phyloP scores from a whole-genome alignment of 1,284 basidiomycete genomes.

The Phellinidium pouzarii region DNA sequence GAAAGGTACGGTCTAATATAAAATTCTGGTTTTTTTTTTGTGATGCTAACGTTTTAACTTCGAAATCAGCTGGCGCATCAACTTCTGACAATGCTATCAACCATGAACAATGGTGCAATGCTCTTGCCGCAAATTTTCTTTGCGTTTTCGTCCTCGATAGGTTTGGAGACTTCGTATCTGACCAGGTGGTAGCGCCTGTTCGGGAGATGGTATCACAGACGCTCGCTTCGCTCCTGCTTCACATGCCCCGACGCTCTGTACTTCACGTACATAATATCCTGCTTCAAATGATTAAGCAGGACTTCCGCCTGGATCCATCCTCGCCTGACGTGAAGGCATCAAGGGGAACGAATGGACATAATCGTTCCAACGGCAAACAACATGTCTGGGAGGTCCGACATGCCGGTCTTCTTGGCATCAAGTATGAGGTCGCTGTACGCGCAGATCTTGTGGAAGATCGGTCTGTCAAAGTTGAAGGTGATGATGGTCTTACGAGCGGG shows the following conservation, averaged over 20 bases:
- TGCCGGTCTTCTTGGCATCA: slow-evolving; percentile 92
- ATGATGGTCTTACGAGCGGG: slow-evolving; percentile 28
- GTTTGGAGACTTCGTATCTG: slow-evolving; percentile 96
- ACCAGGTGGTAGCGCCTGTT: slow-evolving; percentile 93
- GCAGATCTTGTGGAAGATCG: slow-evolving; percentile 65
- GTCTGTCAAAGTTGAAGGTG: slow-evolving; percentile 23
- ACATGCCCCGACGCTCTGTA: slow-evolving; percentile 77
- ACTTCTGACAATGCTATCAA: slow-evolving; percentile 52
- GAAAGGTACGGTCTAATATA: slow-evolving; percentile 42
- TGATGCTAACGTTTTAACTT: slow-evolving; percentile 8
- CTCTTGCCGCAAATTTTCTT: slow-evolving; percentile 80
- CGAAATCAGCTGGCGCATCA: slow-evolving; percentile 39
- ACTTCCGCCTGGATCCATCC: slow-evolving; percentile 36
- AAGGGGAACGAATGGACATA: slow-evolving; percentile 29
- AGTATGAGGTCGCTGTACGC: slow-evolving; percentile 95
- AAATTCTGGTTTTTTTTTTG: background rate
- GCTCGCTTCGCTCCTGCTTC: slow-evolving; percentile 81
- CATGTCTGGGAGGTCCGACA: slow-evolving; percentile 98
- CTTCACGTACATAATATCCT: slow-evolving; percentile 79
- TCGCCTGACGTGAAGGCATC: slow-evolving; percentile 17
- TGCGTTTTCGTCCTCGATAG: slow-evolving; percentile 93
- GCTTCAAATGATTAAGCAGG: slow-evolving; percentile 90
- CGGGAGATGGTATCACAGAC: slow-evolving; percentile 96
- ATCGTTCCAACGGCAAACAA: slow-evolving; percentile 33
- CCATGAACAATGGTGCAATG: slow-evolving; percentile 87